Conservation (phyloP, 306 rosid species). For the Prunus mira region DNA sequence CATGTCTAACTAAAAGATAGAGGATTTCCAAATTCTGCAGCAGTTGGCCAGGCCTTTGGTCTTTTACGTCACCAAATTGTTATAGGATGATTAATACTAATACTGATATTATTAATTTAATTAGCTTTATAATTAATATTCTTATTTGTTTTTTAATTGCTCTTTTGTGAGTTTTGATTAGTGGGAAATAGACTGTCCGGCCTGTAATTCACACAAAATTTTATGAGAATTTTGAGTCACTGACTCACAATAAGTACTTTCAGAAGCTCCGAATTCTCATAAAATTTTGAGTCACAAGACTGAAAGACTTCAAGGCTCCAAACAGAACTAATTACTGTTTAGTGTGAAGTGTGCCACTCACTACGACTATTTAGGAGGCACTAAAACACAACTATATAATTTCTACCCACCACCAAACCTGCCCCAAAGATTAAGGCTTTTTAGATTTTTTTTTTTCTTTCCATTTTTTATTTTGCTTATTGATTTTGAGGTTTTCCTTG, state of each 20-base stretch:
- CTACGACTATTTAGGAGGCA: neutral
- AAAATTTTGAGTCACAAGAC: neutral
- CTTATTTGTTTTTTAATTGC: slow-evolving; percentile 7
- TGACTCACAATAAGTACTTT: neutral
- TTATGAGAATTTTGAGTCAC: too few relatives aligned
- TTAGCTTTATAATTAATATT: neutral
- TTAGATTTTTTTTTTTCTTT: neutral
- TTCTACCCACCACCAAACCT: neutral
- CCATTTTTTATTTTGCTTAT: neutral
- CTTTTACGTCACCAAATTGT: neutral
- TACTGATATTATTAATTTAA: neutral
- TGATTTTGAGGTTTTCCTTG: neutral
- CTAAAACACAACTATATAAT: too few relatives aligned
- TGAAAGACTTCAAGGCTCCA: neutral
- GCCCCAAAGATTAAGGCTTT: neutral
- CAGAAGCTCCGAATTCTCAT: neutral
- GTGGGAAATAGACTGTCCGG: slow-evolving; percentile 1
- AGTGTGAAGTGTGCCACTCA: neutral
- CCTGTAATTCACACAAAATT: neutral
- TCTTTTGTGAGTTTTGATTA: neutral
- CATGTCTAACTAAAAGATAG: too few relatives aligned
- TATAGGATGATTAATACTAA: neutral
- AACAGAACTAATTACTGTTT: neutral
- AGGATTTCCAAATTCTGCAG: slow-evolving; percentile 1
- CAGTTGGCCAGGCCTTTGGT: neutral